Evolutionary conservation across 2,329 filamentous ascomycete species (phyloP).

Genomic region (Sporothrix brasiliensis): DNA sequence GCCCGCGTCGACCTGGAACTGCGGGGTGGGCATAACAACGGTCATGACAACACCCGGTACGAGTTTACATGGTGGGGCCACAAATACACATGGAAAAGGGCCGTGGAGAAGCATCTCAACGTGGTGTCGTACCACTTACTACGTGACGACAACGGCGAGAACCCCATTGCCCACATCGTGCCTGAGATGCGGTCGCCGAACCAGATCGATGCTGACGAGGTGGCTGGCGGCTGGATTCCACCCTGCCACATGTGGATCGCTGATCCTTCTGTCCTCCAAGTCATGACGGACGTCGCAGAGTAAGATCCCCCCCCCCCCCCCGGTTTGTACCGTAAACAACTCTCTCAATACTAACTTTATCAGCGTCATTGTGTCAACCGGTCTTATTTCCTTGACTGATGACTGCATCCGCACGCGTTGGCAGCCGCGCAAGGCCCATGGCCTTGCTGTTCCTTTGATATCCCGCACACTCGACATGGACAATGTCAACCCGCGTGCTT

Average conservation of each 20-base stretch:
- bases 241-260: slow-evolving; percentile 90
- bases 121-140: slow-evolving; percentile 79
- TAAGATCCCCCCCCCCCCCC: slow-evolving; percentile 50
- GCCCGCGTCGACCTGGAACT: slow-evolving; percentile 83
- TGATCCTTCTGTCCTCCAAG: slow-evolving; percentile 69
- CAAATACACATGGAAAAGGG: slow-evolving; percentile 80
- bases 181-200: slow-evolving; percentile 73
- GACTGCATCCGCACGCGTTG: slow-evolving; percentile 85
- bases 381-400: slow-evolving; percentile 83
- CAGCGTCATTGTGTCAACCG: slow-evolving; percentile 87
- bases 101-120: slow-evolving; percentile 67
- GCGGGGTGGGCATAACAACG: slow-evolving; percentile 52
- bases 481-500: slow-evolving; percentile 44
- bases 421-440: slow-evolving; percentile 54
- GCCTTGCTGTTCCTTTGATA: slow-evolving; percentile 45
- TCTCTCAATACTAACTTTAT: slow-evolving; percentile 38
- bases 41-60: slow-evolving; percentile 64
- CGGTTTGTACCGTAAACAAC: not conserved
- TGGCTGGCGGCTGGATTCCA: slow-evolving; percentile 84
- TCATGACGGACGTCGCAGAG: slow-evolving; percentile 82
- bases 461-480: slow-evolving; percentile 43
- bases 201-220: slow-evolving; percentile 71
- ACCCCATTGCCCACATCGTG: slow-evolving; percentile 79
- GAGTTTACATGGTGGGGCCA: slow-evolving; percentile 94
- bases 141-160: slow-evolving; percentile 59